Conservation (phyloP, 371 early-diverging fungal species). For the Lichtheimia ornata region DNA sequence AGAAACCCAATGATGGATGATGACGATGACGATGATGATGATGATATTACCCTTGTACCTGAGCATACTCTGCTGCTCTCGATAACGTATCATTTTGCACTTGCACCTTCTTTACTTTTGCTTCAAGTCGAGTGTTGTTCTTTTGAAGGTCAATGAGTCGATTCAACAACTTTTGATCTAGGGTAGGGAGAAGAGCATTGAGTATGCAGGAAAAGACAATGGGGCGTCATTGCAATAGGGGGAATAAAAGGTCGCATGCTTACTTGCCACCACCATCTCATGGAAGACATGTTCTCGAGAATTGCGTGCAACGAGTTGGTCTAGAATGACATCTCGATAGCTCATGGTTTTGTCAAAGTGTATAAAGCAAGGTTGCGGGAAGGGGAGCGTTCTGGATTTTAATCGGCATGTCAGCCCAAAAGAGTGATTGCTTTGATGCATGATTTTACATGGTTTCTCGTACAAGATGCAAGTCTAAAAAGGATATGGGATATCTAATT, state of each 20-base stretch:
- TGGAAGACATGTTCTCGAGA: slow-evolving; percentile 25
- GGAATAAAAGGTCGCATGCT: neutral
- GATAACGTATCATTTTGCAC: slow-evolving; percentile 8
- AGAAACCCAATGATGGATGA: neutral
- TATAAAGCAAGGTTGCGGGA: too few species aligned
- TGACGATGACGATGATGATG: too few species aligned
- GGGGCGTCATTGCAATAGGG: neutral
- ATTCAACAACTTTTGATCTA: slow-evolving; percentile 34
- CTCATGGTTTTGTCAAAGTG: neutral
- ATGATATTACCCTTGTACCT: slow-evolving; percentile 14
- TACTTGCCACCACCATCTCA: slow-evolving; percentile 30
- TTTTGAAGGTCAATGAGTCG: slow-evolving; percentile 27
- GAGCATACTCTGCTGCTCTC: slow-evolving; percentile 5
- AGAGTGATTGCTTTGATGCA: too few species aligned
- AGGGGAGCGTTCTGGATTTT: too few species aligned
- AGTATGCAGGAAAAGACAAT: neutral
- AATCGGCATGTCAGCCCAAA: too few species aligned
- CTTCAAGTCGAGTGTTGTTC: slow-evolving; percentile 19
- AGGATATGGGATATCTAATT: too few species aligned
- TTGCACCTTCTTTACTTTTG: neutral
- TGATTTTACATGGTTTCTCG: too few species aligned
- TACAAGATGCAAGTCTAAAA: too few species aligned
- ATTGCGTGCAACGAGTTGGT: slow-evolving; percentile 22
- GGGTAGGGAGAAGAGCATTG: neutral
- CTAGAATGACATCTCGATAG: slow-evolving; percentile 9